Evolutionary conservation across 805 yeast genomes (phyloP), one percentile per base, ranked within the genome.

Genomic region (Kuraishia ogatae): DNA sequence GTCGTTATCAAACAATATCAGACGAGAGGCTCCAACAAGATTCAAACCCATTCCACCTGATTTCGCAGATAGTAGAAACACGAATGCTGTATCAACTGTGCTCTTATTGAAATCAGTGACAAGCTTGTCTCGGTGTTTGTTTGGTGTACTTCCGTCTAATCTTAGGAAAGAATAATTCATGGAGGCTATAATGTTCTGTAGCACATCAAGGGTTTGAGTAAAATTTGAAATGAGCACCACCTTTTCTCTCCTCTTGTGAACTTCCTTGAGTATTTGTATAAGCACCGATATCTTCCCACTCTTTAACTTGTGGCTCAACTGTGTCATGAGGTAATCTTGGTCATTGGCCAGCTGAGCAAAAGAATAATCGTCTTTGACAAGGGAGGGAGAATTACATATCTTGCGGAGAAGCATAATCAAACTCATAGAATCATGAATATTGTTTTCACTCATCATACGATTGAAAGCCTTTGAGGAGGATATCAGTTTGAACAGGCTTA

Each of bases 11-110:
- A 89, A 87, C 22, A 94, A 71, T 4, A 94, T 77, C 48, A 94
- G 71, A 26, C 98, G 71, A 0, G 96, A 89, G 0, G 96, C 99
- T 0, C 98, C 99, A 39, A 89, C 79, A 39, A 94, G 72, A 64
- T 94, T 94, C 48, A 94, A 73, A 0, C 99, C 99, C 57, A 87
- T 84, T 0, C 99, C 99, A 2, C 99, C 99, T 2, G 96, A 84
- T 66, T 91, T 89, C 0, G 97, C 87, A 2, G 97, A 89, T 13
- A 94, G 69, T 13, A 94, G 69, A 60, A 94, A 90, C 0, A 85
- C 85, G 64, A 87, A 82, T 39, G 67, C 64, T 2, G 74, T 67
- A 39, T 66, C 66, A 8, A 62, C 60, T 1, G 74, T 64, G 0
- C 76, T 57, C 21, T 67, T 76, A 65, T 92, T 92, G 69, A 93